Percentiles rank a stretch among this genome's conserved stretches.
Evolutionary conservation across 257 asterid genomes (phyloP).

Genomic region (Dorcoceras hygrometricum): DNA sequence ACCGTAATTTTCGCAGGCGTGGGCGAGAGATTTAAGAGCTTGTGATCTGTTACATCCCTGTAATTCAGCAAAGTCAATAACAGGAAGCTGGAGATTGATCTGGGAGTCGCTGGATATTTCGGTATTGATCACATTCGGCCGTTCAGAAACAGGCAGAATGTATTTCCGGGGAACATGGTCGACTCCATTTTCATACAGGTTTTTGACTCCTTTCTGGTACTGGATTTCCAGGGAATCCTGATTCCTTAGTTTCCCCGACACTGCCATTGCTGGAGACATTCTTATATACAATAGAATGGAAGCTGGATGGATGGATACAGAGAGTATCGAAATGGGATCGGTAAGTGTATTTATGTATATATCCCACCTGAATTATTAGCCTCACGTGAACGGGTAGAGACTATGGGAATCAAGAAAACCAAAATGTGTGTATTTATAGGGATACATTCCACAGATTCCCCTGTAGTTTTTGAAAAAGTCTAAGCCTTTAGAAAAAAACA

Average conservation of each 20-base stretch:
- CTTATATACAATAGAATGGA: background rate
- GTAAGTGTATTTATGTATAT: background rate
- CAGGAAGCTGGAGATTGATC: conserved; percentile 46
- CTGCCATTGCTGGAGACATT: conserved; percentile 58
- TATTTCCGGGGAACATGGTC: conserved; percentile 62
- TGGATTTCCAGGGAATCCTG: conserved; percentile 28
- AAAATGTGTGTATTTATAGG: conserved; percentile 36
- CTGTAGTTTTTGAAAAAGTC: background rate
- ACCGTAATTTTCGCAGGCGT: conserved; percentile 69
- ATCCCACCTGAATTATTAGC: conserved; percentile 3
- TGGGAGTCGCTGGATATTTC: background rate
- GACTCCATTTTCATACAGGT: conserved; percentile 65
- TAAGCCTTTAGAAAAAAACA: background rate
- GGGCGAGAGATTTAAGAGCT: conserved; percentile 52
- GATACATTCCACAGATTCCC: background rate
- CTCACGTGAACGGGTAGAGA: background rate
- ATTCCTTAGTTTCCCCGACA: background rate
- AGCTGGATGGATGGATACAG: background rate
- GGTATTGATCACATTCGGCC: conserved; percentile 37
- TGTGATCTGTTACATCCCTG: conserved; percentile 54
- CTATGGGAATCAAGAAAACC: conserved; percentile 31
- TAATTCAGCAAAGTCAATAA: conserved; percentile 67
- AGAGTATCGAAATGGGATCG: background rate
- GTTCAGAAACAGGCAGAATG: conserved; percentile 62
- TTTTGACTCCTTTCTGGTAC: conserved; percentile 70